Evolutionary conservation across 345 rosid genomes (phyloP).

Genomic region (Populus ilicifolia): DNA sequence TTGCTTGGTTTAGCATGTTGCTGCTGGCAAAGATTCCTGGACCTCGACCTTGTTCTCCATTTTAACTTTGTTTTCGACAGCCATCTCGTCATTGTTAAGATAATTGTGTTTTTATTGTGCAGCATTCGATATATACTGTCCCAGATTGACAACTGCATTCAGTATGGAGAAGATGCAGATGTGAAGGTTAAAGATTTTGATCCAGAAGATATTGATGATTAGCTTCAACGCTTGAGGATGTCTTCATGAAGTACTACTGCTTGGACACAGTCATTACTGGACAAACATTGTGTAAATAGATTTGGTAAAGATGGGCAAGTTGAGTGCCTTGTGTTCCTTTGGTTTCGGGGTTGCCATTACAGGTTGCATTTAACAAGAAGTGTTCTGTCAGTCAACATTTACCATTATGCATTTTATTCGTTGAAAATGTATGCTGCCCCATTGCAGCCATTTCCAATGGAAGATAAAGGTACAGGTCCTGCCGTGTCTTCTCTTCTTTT

Average conservation of each 20-base stretch:
- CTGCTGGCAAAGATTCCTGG: not conserved
- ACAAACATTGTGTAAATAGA: not conserved
- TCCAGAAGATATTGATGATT: conserved; percentile 48
- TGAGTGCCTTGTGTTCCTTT: too few species aligned
- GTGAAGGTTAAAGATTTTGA: conserved; percentile 80
- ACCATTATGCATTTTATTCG: not conserved
- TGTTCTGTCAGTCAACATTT: too few species aligned
- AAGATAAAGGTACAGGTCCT: too few species aligned
- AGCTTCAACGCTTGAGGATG: not conserved
- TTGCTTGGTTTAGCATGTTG: too few species aligned
- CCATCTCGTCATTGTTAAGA: not conserved
- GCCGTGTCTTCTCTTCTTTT: too few species aligned
- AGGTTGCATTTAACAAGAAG: too few species aligned
- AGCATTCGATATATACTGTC: conserved; percentile 69
- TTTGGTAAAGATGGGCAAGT: too few species aligned
- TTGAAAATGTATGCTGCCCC: not conserved
- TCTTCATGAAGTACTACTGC: too few species aligned
- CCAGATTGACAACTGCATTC: conserved; percentile 77
- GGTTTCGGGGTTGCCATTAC: too few species aligned
- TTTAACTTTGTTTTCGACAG: not conserved
- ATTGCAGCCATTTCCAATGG: too few species aligned
- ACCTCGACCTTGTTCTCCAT: not conserved
- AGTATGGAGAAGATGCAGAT: conserved; percentile 91
- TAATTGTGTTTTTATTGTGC: conserved; percentile 15
- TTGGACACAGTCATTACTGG: not conserved